Evolutionary conservation across 495 filamentous ascomycete species (phyloP), one percentile per base, ranked within the genome.

Genomic region (Annulohypoxylon nitens): DNA sequence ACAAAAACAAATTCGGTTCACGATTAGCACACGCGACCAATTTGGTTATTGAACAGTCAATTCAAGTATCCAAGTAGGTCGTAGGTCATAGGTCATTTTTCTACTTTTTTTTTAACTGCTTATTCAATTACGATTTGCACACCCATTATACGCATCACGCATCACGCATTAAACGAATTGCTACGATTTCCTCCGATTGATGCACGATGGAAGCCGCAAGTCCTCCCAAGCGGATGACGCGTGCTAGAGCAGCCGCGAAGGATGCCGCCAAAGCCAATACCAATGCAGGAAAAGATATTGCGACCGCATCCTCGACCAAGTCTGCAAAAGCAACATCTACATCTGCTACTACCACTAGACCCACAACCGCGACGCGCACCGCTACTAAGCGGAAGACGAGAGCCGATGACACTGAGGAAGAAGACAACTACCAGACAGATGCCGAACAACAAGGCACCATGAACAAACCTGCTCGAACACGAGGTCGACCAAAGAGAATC

Each of bases 181-280:
- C 43, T 6, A 47, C 43, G 43, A 47, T 47, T 20, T 47, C 18
- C 43, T n/a, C 39, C 48, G 48, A 25, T 26, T 23, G 20, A 26
- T 64, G 51, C 67, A 68, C 64, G 25, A 79, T 81, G 83, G 66
- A 83, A 83, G 76, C 86, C 83, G 33, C 87, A 83, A 66, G 62
- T 64, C 77, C 77, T 18, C 88, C 87, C 33, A 88, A 89, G 75
- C 86, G 89, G 60, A 83, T 88, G 65, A 90, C 88, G 61, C 84
- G 89, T 67, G 86, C 88, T 51, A 81, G 88, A 69, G 86, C 85
- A 59, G 86, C 88, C 59, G 84, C 83, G 53, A 85, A 83, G 70
- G 72, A 70, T 41, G 81, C 78, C 58, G 84, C 83, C 50, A 85
- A 83, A 67, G 71, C 67, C 39, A 80, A 78, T 70, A 80, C 77